Percentiles rank a stretch among this genome's conserved stretches.
These are phyloP conservation scores for Rhodotorula glutinis DNA, from an alignment of 1,284 basidiomycete genomes.

Conservation along the genomic window DNA sequence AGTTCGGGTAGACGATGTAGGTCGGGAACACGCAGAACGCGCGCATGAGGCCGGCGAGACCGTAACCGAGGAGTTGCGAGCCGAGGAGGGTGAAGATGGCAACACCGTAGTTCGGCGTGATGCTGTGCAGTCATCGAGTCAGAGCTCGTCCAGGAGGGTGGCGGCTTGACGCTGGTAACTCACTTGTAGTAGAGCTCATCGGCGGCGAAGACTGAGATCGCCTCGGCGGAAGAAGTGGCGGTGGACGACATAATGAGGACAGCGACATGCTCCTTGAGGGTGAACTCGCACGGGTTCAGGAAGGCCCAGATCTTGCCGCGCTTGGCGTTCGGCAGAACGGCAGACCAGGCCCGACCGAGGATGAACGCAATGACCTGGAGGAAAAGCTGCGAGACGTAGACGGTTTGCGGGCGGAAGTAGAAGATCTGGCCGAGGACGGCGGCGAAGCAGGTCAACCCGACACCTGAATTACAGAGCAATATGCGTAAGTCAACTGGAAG, in stretches of 20 bases:
- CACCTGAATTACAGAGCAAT: no score
- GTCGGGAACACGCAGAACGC: slow-evolving; percentile 40
- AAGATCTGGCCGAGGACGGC: slow-evolving; percentile 39
- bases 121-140: slow-evolving; percentile 25
- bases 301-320: slow-evolving; percentile 37
- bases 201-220: slow-evolving; percentile 64
- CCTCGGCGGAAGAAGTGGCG: slow-evolving; percentile 62
- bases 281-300: slow-evolving; percentile 41
- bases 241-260: slow-evolving; percentile 60
- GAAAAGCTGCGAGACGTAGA: slow-evolving; percentile 41
- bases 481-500: no score
- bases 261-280: slow-evolving; percentile 42
- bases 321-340: slow-evolving; percentile 22
- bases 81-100: slow-evolving; percentile 37
- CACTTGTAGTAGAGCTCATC: slow-evolving; percentile 58
- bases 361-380: slow-evolving; percentile 39
- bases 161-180: no score
- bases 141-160: neutral
- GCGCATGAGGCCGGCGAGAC: slow-evolving; percentile 37
- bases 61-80: slow-evolving; percentile 27
- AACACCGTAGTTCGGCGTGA: slow-evolving; percentile 55
- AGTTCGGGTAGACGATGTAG: slow-evolving; percentile 39
- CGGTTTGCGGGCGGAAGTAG: slow-evolving; percentile 40
- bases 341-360: slow-evolving; percentile 34
- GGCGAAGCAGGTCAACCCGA: slow-evolving; percentile 36